Percentiles rank a stretch among this genome's conserved stretches.
Conservation (phyloP, 176 grass and related monocot genomes). For the Bonia amplexicaulis region DNA sequence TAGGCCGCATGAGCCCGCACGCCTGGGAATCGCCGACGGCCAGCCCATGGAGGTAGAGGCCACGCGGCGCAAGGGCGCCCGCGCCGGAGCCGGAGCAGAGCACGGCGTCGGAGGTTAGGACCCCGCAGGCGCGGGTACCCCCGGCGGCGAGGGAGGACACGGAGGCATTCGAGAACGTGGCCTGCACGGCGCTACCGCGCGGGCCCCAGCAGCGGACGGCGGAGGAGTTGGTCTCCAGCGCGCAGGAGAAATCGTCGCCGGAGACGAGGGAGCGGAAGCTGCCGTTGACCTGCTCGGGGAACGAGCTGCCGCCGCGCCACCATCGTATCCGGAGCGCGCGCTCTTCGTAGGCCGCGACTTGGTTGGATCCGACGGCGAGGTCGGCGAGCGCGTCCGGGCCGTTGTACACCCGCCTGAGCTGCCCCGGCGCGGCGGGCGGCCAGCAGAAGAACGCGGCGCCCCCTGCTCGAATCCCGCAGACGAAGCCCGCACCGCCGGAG, state of each 20-base stretch:
- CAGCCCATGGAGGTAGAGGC: constrained; percentile 32
- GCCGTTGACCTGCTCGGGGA: not conserved
- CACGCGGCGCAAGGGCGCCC: not conserved
- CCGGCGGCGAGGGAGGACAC: constrained; percentile 50
- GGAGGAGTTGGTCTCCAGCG: constrained; percentile 12
- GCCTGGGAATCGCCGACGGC: constrained; percentile 66
- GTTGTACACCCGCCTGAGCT: constrained; percentile 49
- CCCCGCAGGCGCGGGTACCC: constrained; percentile 43
- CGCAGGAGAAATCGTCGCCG: constrained; percentile 69
- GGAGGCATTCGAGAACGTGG: constrained; percentile 23
- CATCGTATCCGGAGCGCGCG: constrained; percentile 24
- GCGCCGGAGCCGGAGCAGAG: constrained; percentile 27
- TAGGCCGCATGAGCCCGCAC: constrained; percentile 43
- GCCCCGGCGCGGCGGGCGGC: not conserved
- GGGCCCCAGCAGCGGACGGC: constrained; percentile 66
- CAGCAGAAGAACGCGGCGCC: constrained; percentile 71
- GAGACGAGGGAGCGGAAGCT: constrained; percentile 58
- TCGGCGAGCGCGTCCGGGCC: not conserved
- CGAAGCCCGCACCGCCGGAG: constrained; percentile 41
- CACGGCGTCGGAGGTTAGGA: constrained; percentile 13
- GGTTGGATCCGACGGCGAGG: constrained; percentile 58
- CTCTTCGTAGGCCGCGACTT: constrained; percentile 53
- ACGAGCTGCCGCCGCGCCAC: constrained; percentile 39
- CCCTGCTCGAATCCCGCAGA: constrained; percentile 43
- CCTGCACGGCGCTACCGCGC: constrained; percentile 10